Percentiles rank a stretch among this genome's conserved stretches.
phyloP scores from a whole-genome alignment of 345 rosid species.

The Citrus trifoliata region DNA sequence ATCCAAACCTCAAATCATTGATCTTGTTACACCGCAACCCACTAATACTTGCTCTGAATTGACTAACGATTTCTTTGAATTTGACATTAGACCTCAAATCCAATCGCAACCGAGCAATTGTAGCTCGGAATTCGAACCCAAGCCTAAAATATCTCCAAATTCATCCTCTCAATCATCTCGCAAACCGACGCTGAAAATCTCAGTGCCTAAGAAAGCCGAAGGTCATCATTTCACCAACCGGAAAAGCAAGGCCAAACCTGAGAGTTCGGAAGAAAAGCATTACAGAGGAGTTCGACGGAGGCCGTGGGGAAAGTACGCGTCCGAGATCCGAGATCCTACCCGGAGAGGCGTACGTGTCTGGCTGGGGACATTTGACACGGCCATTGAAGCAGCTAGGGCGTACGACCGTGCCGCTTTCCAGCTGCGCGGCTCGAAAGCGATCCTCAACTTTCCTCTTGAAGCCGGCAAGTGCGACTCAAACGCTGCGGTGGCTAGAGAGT shows the following conservation, averaged over 20 bases:
- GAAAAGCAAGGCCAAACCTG: not conserved
- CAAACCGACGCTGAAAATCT: conserved; percentile 51
- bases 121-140: conserved; percentile 22
- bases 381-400: conserved; percentile 78
- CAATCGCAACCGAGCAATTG: not conserved
- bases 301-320: conserved; percentile 98
- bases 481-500: conserved; percentile 33
- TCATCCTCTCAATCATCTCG: conserved; percentile 24
- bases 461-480: conserved; percentile 37
- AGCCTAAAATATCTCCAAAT: conserved; percentile 11
- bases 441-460: conserved; percentile 82
- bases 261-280: conserved; percentile 35
- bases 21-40: conserved; percentile 30
- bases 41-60: conserved; percentile 1
- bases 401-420: conserved; percentile 80
- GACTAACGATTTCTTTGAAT: conserved; percentile 5
- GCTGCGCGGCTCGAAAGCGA: conserved; percentile 81
- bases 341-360: conserved; percentile 69
- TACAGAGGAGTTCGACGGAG: conserved; percentile 91
- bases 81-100: not conserved
- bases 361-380: conserved; percentile 84
- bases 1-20: conserved; percentile 36
- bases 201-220: conserved; percentile 44
- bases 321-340: conserved; percentile 92
- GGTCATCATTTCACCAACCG: conserved; percentile 42